A percentile compares a stretch with the other conserved stretches of the same genome.
Conservation (phyloP, 331 rosid genomes). For the Malus hybrid region DNA sequence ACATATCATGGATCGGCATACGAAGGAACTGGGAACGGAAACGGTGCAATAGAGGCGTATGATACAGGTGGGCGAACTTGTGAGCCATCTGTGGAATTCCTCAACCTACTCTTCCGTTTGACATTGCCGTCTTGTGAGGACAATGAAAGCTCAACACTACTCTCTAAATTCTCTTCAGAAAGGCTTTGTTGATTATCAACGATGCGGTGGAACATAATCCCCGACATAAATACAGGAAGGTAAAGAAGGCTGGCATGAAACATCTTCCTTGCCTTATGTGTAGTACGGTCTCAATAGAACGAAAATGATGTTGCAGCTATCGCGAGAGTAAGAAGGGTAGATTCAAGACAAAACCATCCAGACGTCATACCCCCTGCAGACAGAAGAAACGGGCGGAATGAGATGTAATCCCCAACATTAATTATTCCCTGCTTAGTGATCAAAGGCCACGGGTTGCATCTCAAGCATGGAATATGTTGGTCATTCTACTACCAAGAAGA, state of each 20-base stretch:
- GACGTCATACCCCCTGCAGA: slow-evolving; percentile 87
- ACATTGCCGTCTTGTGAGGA: too few species aligned
- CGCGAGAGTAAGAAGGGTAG: slow-evolving; percentile 72
- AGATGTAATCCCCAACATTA: too few species aligned
- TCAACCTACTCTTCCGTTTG: too few species aligned
- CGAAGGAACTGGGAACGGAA: slow-evolving; percentile 84
- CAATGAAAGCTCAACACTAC: too few species aligned
- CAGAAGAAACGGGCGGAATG: not conserved
- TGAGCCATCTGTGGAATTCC: too few species aligned
- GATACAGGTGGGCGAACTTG: too few species aligned
- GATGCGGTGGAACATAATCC: too few species aligned
- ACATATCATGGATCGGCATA: slow-evolving; percentile 29
- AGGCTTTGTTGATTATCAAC: too few species aligned
- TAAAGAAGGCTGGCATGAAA: too few species aligned
- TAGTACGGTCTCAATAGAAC: slow-evolving; percentile 63
- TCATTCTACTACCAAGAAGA: not conserved
- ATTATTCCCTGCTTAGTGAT: not conserved
- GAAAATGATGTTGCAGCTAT: slow-evolving; percentile 67
- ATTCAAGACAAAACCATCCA: slow-evolving; percentile 84
- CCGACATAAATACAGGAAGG: too few species aligned
- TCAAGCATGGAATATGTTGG: not conserved
- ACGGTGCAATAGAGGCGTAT: slow-evolving; percentile 53
- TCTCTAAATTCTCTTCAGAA: too few species aligned
- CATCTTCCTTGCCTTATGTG: slow-evolving; percentile 62
- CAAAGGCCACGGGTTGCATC: not conserved